Conservation (phyloP, 768 basidiomycete genomes). For the Heimioporus sp. region DNA sequence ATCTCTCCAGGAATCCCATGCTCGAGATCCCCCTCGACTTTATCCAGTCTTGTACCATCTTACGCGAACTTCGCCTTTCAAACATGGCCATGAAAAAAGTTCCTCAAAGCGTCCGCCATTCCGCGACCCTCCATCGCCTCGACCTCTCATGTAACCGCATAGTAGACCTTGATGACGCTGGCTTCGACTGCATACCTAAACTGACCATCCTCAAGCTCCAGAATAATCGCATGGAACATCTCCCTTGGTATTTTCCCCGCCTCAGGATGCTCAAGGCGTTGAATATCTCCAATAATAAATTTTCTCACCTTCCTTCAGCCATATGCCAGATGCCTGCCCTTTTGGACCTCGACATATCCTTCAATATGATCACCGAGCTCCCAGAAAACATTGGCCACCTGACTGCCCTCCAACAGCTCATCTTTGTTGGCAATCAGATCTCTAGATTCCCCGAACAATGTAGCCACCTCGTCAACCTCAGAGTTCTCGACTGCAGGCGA, state of each 20-base stretch:
- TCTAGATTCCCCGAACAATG: conserved; percentile 66
- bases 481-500: conserved; percentile 77
- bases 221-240: conserved; percentile 87
- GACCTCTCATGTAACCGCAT: conserved; percentile 93
- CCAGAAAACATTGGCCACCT: conserved; percentile 79
- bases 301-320: conserved; percentile 68
- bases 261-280: conserved; percentile 69
- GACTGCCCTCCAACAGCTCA: conserved; percentile 62
- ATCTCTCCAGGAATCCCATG: conserved; percentile 92
- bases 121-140: conserved; percentile 68
- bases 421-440: conserved; percentile 86
- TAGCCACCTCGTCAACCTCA: conserved; percentile 54
- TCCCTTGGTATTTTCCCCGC: conserved; percentile 84
- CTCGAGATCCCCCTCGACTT: conserved; percentile 96
- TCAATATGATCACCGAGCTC: conserved; percentile 83
- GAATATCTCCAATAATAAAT: conserved; percentile 97
- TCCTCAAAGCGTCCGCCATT: conserved; percentile 78
- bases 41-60: conserved; percentile 78
- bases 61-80: conserved; percentile 83
- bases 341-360: conserved; percentile 87
- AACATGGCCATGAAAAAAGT: conserved; percentile 95
- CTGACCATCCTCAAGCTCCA: conserved; percentile 71
- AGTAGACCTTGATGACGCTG: conserved; percentile 82
- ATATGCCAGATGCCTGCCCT: conserved; percentile 74
- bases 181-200: conserved; percentile 70